Conservation (phyloP, 345 rosid genomes). For the Moricandia arvensis region DNA sequence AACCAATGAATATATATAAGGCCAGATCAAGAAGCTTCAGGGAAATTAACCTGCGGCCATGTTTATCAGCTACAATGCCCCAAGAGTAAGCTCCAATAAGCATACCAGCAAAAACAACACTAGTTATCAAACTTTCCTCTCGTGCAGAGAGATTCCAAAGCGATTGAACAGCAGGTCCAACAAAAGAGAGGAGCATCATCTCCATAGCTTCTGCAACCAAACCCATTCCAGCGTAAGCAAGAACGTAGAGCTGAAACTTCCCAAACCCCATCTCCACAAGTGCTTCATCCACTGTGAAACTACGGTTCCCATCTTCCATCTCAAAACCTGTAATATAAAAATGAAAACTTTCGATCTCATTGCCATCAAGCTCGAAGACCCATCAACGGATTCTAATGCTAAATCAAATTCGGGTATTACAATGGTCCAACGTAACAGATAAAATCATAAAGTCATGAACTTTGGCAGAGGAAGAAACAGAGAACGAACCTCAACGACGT, state of each 20-base stretch:
- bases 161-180: conserved; percentile 79
- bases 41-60: conserved; percentile 68
- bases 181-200: conserved; percentile 88
- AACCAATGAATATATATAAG: neutral
- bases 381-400: neutral
- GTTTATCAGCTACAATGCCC: conserved; percentile 81
- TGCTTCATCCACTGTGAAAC: conserved; percentile 83
- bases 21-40: neutral
- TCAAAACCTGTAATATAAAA: neutral
- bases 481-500: conserved; percentile 5
- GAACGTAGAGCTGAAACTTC: conserved; percentile 64
- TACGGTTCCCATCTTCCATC: conserved; percentile 39
- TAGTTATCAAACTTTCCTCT: conserved; percentile 71
- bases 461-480: neutral
- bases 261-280: conserved; percentile 79
- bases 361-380: neutral
- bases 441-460: neutral
- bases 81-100: conserved; percentile 83
- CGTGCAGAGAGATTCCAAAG: conserved; percentile 69
- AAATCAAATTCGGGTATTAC: neutral
- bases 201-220: conserved; percentile 96
- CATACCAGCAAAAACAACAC: conserved; percentile 85
- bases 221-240: conserved; percentile 90
- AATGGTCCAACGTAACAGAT: neutral
- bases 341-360: neutral